These are phyloP conservation scores for Persicaria maculosa DNA, from an alignment of 148 eudicot genomes.

Conservation along the genomic window DNA sequence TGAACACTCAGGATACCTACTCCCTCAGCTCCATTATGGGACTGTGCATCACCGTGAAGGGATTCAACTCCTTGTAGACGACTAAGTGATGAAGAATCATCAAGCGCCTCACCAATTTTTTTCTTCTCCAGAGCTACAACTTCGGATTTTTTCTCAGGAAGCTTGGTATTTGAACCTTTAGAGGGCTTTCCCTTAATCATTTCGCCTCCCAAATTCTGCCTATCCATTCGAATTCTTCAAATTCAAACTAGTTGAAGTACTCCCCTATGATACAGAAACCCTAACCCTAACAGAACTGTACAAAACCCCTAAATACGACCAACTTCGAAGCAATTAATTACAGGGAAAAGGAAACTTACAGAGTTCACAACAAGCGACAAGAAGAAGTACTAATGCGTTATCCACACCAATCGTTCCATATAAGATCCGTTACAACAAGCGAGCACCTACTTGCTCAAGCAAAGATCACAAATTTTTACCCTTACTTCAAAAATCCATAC, in stretches of 20 bases:
- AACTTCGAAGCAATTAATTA: neutral
- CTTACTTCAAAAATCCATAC: neutral
- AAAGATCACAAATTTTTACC: neutral
- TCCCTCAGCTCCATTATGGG: slow-evolving; percentile 28
- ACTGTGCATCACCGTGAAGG: slow-evolving; percentile 13
- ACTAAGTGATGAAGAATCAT: slow-evolving; percentile 34
- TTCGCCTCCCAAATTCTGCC: neutral
- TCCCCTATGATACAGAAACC: neutral
- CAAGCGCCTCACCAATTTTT: slow-evolving; percentile 20
- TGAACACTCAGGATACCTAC: slow-evolving; percentile 34
- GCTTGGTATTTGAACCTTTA: slow-evolving; percentile 35
- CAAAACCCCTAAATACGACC: neutral
- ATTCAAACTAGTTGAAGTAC: neutral
- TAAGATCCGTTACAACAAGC: neutral
- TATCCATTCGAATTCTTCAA: slow-evolving; percentile 1
- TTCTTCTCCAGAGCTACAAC: slow-evolving; percentile 22
- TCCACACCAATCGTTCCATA: slow-evolving; percentile 12
- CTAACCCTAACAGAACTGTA: slow-evolving; percentile 2
- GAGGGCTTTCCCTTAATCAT: slow-evolving; percentile 1
- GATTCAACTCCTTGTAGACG: slow-evolving; percentile 9
- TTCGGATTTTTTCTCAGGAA: slow-evolving; percentile 11
- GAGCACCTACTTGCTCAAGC: neutral
- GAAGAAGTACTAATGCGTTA: neutral
- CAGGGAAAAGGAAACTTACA: neutral
- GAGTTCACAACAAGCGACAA: neutral